These are phyloP conservation scores for Mortierella polycephala DNA, from an alignment of 371 early-diverging fungal genomes.

Conservation along the genomic window DNA sequence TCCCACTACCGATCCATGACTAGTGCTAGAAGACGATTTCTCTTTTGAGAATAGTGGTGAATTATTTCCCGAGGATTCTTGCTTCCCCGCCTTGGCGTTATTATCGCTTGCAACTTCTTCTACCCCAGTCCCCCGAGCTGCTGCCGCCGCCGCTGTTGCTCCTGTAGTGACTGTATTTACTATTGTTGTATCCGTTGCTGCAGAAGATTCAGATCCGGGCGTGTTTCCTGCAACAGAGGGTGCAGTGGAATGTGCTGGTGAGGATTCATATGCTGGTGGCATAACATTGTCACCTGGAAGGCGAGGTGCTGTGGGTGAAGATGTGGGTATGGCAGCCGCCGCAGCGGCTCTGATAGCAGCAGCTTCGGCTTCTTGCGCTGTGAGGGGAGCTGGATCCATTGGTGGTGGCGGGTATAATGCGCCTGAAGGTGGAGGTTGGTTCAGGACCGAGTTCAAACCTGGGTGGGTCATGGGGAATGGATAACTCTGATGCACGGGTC, in stretches of 20 bases:
- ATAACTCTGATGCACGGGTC: slow-evolving; percentile 11
- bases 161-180: background rate
- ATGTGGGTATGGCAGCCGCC: slow-evolving; percentile 9
- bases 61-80: background rate
- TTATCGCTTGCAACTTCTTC: background rate
- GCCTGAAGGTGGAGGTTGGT: background rate
- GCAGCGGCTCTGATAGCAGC: slow-evolving; percentile 19
- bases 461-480: slow-evolving; percentile 22
- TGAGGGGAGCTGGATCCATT: slow-evolving; percentile 11
- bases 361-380: slow-evolving; percentile 26
- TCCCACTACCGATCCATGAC: background rate
- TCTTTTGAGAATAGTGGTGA: background rate
- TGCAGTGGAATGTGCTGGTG: background rate
- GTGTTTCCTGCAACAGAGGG: background rate
- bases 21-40: slow-evolving; percentile 14
- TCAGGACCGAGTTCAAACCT: background rate
- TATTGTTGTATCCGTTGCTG: background rate
- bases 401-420: slow-evolving; percentile 19
- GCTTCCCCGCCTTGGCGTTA: background rate
- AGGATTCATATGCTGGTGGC: slow-evolving; percentile 28
- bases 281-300: slow-evolving; percentile 4
- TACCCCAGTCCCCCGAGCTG: background rate
- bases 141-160: background rate
- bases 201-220: background rate
- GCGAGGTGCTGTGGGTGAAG: background rate